Base-by-base conservation (phyloP, 2,329 filamentous ascomycete species). In the Pseudogymnoascus sp. region DNA sequence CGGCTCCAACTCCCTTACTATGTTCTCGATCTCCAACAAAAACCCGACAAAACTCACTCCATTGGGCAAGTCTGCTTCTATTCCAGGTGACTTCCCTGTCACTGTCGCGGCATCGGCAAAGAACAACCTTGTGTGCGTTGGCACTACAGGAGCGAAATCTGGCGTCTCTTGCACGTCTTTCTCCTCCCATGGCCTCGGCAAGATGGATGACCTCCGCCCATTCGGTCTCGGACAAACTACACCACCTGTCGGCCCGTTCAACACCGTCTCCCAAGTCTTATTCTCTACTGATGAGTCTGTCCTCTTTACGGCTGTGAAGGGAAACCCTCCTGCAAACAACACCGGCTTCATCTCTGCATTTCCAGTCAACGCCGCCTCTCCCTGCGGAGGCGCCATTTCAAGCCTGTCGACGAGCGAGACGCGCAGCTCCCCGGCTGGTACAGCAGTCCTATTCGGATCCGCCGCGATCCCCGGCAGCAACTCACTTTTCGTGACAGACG, bases 251-350 rank as follows among this genome's bases (percentile, higher is more conserved):
- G 84, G 83, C 0, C 83, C 84, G 0, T 70, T 74, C 2, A 84
- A 85, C 69, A 85, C 81, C 0, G 76, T 86, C 2, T 85, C 83
- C 0, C 82, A 87, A 6, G 75, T 78, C 0, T 81, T 85, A 68
- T 87, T 86, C 72, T 82, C 80, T 0, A 70, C 70, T 0, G 82
- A 87, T 59, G 76, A 82, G 63, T 72, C 69, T 0, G 75, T 71
- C 1, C 72, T 88, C 0, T 76, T 81, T 58, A 76, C 80, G 0
- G 84, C 80, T 1, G 82, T 87, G 39, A 88, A 88, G 70, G 84
- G 84, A 1, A 76, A 85, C 60, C 80, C 80, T 0, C 65, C 74
- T 0, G 71, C 70, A 4, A 83, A 83, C 68, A 83, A 79, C 59
- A 81, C 77, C 0, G 83, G 84, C 0, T 86, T 83, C 65, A 62